Evolutionary conservation across 1,284 basidiomycete species (phyloP).

Genomic region (Spongiforma sp.): DNA sequence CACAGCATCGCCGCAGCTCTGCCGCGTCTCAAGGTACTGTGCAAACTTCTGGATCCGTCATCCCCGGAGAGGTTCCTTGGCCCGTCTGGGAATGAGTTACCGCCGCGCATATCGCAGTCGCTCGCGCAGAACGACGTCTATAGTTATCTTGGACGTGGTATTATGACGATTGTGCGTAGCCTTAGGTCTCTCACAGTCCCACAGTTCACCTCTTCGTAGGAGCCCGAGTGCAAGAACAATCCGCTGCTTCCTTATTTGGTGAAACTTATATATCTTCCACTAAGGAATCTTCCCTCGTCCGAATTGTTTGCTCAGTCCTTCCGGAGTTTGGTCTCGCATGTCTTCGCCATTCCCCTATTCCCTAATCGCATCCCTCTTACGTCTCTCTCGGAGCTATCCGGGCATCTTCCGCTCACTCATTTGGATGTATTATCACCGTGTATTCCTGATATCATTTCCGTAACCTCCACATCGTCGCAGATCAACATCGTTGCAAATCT

Average conservation of each 20-base stretch:
- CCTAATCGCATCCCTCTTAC: conserved; percentile 69
- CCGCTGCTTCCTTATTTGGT: conserved; percentile 37
- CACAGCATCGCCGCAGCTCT: conserved; percentile 35
- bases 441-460: conserved; percentile 29
- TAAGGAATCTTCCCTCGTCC: conserved; percentile 34
- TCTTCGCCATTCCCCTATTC: conserved; percentile 68
- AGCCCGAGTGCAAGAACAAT: conserved; percentile 32
- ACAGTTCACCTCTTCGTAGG: conserved; percentile 20
- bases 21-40: conserved; percentile 33
- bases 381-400: conserved; percentile 50
- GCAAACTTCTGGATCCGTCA: conserved; percentile 29
- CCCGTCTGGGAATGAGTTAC: conserved; percentile 15
- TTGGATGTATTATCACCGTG: conserved; percentile 37
- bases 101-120: conserved; percentile 22
- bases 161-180: conserved; percentile 33
- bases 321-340: conserved; percentile 46
- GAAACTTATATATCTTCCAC: conserved; percentile 33
- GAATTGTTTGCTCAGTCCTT: conserved; percentile 40
- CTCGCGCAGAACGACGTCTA: conserved; percentile 25
- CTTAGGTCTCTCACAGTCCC: neutral
- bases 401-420: conserved; percentile 49
- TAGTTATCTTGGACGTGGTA: conserved; percentile 16
- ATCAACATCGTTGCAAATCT: conserved; percentile 72
- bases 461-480: conserved; percentile 38
- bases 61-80: conserved; percentile 11